Percentiles rank a stretch among this genome's conserved stretches.
phyloP scores from a whole-genome alignment of 306 rosid genomes.

The Rosa multiflora region DNA sequence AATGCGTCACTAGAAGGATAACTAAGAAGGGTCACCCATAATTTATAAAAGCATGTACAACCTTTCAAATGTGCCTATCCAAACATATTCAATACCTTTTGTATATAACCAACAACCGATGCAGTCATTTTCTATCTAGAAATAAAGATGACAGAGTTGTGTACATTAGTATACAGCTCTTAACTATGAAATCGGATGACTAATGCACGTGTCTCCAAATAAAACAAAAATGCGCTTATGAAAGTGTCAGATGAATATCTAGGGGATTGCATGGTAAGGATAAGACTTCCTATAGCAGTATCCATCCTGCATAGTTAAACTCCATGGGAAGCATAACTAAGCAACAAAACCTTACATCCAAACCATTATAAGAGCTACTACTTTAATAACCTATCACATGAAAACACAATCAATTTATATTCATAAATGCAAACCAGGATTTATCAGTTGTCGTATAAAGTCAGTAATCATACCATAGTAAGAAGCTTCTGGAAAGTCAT shows the following conservation, averaged over 20 bases:
- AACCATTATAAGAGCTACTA: not conserved
- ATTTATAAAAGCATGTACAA: not conserved
- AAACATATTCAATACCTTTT: not conserved
- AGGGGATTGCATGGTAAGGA: not conserved
- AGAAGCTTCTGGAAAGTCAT: conserved; percentile 67
- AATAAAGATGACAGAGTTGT: not conserved
- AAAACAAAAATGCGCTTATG: not conserved
- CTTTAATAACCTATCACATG: not conserved
- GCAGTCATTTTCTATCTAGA: not conserved
- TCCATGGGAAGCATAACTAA: not conserved
- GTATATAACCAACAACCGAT: not conserved
- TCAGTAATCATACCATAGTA: conserved; percentile 59
- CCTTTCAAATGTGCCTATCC: not conserved
- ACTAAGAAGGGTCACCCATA: not conserved
- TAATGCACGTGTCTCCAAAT: not conserved
- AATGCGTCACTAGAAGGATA: not conserved
- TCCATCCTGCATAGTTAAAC: not conserved
- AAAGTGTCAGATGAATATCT: not conserved
- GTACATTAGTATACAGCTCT: not conserved
- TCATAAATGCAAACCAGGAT: not conserved
- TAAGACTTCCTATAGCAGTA: not conserved
- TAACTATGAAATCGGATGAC: not conserved
- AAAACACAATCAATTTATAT: not conserved
- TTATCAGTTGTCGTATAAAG: not conserved
- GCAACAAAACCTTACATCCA: not conserved